phyloP scores from a whole-genome alignment of 352 stramenopile genomes.

The Bremia lactucae region DNA sequence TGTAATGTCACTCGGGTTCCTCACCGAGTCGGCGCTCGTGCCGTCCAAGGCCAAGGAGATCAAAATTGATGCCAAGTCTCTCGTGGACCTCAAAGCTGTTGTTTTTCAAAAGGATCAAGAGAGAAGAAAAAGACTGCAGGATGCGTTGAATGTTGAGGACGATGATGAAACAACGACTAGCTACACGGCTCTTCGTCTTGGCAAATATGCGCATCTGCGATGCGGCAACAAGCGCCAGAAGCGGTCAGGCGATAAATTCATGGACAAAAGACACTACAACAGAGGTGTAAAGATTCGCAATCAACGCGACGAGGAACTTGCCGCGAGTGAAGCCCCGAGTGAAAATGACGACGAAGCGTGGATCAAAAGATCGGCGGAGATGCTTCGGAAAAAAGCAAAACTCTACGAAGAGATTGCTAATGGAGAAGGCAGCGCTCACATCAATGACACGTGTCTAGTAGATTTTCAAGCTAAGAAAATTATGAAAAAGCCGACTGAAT shows the following conservation, averaged over 20 bases:
- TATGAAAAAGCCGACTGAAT: neutral
- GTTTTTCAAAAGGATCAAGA: constrained; percentile 81
- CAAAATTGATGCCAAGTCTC: constrained; percentile 74
- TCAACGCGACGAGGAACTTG: constrained; percentile 36
- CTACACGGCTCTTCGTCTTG: constrained; percentile 9
- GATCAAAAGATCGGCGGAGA: constrained; percentile 41
- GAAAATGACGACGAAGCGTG: constrained; percentile 57
- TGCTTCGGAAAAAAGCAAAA: constrained; percentile 57
- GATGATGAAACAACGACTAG: constrained; percentile 1
- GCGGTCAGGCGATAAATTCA: constrained; percentile 13
- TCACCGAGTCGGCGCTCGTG: constrained; percentile 87
- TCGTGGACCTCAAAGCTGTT: constrained; percentile 74
- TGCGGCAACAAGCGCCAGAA: constrained; percentile 25
- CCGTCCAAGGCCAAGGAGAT: constrained; percentile 86
- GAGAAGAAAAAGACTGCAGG: constrained; percentile 39
- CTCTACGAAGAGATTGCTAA: constrained; percentile 66
- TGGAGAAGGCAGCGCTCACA: constrained; percentile 7
- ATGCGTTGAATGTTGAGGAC: constrained; percentile 20
- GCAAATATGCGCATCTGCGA: constrained; percentile 41
- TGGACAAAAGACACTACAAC: constrained; percentile 27
- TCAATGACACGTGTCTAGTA: constrained; percentile 47
- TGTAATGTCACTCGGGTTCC: constrained; percentile 87
- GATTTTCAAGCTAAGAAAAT: constrained; percentile 54
- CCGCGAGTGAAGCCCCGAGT: constrained; percentile 31
- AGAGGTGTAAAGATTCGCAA: constrained; percentile 45